Conservation (phyloP, 139 green algal genomes). For the Auxenochlorella pyrenoidosa region DNA sequence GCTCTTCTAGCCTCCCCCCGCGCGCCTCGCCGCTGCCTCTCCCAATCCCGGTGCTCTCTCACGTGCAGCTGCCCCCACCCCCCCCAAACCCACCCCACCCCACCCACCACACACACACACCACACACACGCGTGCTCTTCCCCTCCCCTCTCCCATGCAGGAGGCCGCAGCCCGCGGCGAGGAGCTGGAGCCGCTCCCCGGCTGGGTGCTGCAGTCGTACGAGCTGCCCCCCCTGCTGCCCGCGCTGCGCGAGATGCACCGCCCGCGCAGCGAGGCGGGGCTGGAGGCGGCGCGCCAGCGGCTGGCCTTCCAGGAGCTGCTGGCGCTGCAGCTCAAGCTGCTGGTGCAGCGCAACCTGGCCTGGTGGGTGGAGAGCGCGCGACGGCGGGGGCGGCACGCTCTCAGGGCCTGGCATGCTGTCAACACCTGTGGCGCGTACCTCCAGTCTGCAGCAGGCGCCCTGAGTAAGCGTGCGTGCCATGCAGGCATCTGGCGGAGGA, state of each 20-base stretch:
- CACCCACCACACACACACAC: too few relatives aligned
- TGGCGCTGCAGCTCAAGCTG: conserved; percentile 83
- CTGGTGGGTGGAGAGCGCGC: not conserved
- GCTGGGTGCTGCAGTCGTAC: conserved; percentile 27
- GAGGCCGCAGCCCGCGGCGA: not conserved
- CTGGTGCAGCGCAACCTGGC: conserved; percentile 53
- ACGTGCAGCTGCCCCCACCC: too few relatives aligned
- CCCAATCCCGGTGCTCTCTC: not conserved
- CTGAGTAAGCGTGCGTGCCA: too few relatives aligned
- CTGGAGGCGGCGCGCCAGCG: conserved; percentile 51
- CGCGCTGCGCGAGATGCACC: conserved; percentile 68
- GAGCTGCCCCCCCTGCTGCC: conserved; percentile 33
- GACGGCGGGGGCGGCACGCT: too few relatives aligned
- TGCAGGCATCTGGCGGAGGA: too few relatives aligned
- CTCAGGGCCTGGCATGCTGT: too few relatives aligned
- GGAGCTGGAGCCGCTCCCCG: conserved; percentile 48
- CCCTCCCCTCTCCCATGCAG: not conserved
- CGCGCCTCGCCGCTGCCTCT: not conserved
- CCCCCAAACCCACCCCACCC: not conserved
- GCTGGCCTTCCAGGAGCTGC: conserved; percentile 90
- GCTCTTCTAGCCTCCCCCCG: too few relatives aligned
- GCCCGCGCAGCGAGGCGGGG: conserved; percentile 39
- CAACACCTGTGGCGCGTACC: too few relatives aligned
- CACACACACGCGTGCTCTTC: too few relatives aligned
- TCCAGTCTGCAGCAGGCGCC: too few relatives aligned